These are phyloP conservation scores for Diaporthe longicolla DNA, from an alignment of 2,329 filamentous ascomycete genomes.

Conservation along the genomic window DNA sequence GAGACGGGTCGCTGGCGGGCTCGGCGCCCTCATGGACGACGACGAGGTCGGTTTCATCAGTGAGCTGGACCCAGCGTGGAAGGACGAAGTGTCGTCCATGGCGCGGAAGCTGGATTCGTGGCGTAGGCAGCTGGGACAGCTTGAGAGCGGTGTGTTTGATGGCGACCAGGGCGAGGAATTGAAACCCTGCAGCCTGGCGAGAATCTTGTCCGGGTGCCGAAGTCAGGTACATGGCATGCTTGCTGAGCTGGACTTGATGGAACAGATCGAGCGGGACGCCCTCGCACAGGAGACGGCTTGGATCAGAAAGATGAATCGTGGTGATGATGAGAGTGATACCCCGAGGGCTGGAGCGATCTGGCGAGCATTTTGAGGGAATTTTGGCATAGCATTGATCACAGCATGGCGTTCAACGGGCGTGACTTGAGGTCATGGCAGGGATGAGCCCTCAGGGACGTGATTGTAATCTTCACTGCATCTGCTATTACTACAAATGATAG, in stretches of 20 bases:
- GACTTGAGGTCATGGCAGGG: not conserved
- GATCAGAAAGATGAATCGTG: constrained; percentile 68
- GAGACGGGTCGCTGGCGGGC: constrained; percentile 55
- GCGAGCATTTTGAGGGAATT: constrained; percentile 53
- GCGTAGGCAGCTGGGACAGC: constrained; percentile 61
- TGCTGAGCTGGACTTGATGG: constrained; percentile 74
- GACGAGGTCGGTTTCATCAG: constrained; percentile 64
- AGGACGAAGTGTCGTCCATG: constrained; percentile 68
- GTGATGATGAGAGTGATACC: constrained; percentile 50
- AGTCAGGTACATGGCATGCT: constrained; percentile 71
- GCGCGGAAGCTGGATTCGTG: constrained; percentile 69
- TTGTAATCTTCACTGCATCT: not conserved
- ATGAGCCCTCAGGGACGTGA: not conserved
- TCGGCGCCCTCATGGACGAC: constrained; percentile 45
- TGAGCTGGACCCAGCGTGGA: constrained; percentile 70
- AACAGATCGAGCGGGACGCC: constrained; percentile 71
- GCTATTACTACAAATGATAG: not conserved
- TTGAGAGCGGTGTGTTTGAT: constrained; percentile 52
- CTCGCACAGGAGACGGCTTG: constrained; percentile 70
- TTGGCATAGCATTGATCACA: constrained; percentile 13
- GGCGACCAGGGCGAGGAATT: constrained; percentile 38
- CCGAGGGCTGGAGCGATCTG: constrained; percentile 63
- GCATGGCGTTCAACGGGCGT: constrained; percentile 12
- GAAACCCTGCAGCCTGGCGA: constrained; percentile 57
- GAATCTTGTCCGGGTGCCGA: constrained; percentile 63